Conservation (phyloP, 805 yeast genomes). For the Spathaspora sp. region DNA sequence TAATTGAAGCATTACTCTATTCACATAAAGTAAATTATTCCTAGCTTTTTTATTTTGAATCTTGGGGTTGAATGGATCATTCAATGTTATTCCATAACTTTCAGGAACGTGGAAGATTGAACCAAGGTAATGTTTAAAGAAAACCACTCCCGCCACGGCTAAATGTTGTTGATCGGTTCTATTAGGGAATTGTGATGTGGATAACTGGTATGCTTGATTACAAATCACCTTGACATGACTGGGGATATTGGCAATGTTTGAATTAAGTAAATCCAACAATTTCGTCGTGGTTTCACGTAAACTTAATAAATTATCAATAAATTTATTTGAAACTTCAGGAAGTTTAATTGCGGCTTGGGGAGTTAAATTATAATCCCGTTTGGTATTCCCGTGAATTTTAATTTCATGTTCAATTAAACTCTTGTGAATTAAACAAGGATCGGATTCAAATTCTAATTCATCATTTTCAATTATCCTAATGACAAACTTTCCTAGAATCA, state of each 20-base stretch:
- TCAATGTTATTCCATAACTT: slow-evolving; percentile 48
- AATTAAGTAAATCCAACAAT: slow-evolving; percentile 50
- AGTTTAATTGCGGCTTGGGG: slow-evolving; percentile 77
- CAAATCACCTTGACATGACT: slow-evolving; percentile 34
- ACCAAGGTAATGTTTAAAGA: slow-evolving; percentile 50
- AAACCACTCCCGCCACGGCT: slow-evolving; percentile 65
- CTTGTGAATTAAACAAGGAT: slow-evolving; percentile 61
- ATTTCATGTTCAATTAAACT: slow-evolving; percentile 35
- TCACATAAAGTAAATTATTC: slow-evolving; percentile 54
- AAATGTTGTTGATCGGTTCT: slow-evolving; percentile 57
- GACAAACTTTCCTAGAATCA: slow-evolving; percentile 36
- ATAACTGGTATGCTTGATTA: slow-evolving; percentile 28
- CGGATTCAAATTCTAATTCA: slow-evolving; percentile 69
- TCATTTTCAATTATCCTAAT: slow-evolving; percentile 40
- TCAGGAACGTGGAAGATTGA: slow-evolving; percentile 50
- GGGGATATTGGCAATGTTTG: slow-evolving; percentile 35
- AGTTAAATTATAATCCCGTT: slow-evolving; percentile 33
- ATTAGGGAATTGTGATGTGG: slow-evolving; percentile 51
- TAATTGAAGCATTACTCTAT: slow-evolving; percentile 60
- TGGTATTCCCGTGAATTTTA: slow-evolving; percentile 31
- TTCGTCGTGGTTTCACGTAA: slow-evolving; percentile 70
- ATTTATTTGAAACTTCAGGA: slow-evolving; percentile 63
- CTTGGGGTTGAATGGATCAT: slow-evolving; percentile 22
- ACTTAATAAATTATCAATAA: slow-evolving; percentile 68
- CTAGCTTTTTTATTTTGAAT: slow-evolving; percentile 16